Evolutionary conservation across 108 stramenopile genomes (phyloP), one percentile per base, ranked within the genome.

Genomic region (Conticribra weissflogii): DNA sequence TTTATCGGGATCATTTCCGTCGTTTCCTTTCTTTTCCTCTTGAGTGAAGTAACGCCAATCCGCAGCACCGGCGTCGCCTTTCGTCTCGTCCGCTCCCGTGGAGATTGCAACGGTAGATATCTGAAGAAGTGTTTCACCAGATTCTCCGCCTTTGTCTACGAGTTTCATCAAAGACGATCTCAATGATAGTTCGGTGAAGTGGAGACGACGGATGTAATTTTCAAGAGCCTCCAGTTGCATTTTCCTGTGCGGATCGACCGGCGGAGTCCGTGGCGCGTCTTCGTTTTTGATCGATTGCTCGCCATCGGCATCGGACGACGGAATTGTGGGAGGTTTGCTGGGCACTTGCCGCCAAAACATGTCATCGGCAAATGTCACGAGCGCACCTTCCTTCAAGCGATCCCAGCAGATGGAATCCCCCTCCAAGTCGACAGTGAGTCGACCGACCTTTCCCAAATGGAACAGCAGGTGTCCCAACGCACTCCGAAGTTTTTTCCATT

Each of bases 391-490:
- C 41, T 60, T 63, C 59, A 79, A 60, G 22, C 60, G 29, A 17
- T 82, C 54, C 77, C 71, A 71, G 36, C 84, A 57, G 27, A 18
- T 14, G 17, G 49, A 3, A 57, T 93, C 92, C 62, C 74, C 72
- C 16, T 76, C 71, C 3, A 80, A 70, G 21, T 72, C 62, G 2
- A 86, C 78, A 50, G 72, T 14, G 16, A 78, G 51, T 48, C 79
- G 66, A 17, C 62, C 62, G 9, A 93, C 25, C 56, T 78, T 83
- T 36, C 89, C 89, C 14, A 82, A 63, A 54, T 86, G 86, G 76
- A 85, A 94, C 5, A 94, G 45, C 7, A 91, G 45, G 63, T 79
- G 83, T 15, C 92, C 92, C 34, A 94, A 72, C 14, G 85, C 92
- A 55, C 63, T 79, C 34, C 92, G 73, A 3, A 81, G 58, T 29